Conservation (phyloP, 805 yeast genomes). For the Saturnispora serradocipensis region DNA sequence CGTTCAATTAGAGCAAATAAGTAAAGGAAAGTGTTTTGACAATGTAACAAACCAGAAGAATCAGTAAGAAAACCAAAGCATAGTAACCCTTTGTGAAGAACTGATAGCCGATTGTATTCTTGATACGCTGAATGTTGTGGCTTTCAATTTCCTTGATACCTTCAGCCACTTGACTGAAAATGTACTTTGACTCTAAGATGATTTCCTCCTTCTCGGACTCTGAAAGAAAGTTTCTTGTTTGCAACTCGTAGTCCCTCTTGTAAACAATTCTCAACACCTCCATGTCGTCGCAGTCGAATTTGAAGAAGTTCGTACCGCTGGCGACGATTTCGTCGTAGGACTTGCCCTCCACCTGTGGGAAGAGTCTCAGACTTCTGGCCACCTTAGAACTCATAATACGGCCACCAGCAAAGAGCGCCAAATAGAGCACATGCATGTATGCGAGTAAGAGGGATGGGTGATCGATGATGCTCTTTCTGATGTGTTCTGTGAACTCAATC, state of each 20-base stretch:
- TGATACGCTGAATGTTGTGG: slow-evolving; percentile 51
- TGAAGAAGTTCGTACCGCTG: slow-evolving; percentile 62
- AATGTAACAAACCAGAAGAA: slow-evolving; percentile 28
- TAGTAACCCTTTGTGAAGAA: slow-evolving; percentile 45
- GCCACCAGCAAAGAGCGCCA: slow-evolving; percentile 85
- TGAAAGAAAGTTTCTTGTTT: slow-evolving; percentile 59
- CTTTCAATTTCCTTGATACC: slow-evolving; percentile 60
- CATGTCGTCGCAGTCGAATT: slow-evolving; percentile 57
- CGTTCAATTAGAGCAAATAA: not conserved
- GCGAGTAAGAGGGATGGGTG: slow-evolving; percentile 70
- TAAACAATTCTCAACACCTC: slow-evolving; percentile 53
- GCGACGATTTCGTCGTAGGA: slow-evolving; percentile 52
- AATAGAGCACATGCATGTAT: slow-evolving; percentile 75
- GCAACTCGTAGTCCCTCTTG: slow-evolving; percentile 69
- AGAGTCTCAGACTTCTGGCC: slow-evolving; percentile 56
- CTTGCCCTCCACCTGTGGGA: slow-evolving; percentile 65
- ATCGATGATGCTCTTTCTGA: slow-evolving; percentile 40
- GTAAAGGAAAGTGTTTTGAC: slow-evolving; percentile 1
- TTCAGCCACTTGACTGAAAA: slow-evolving; percentile 52
- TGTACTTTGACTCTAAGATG: slow-evolving; percentile 55
- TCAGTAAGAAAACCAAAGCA: slow-evolving; percentile 27
- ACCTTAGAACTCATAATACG: slow-evolving; percentile 59
- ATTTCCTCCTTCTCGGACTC: slow-evolving; percentile 65
- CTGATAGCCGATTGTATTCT: slow-evolving; percentile 45
- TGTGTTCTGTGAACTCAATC: slow-evolving; percentile 53